These are phyloP conservation scores for Candida rishiriensis DNA, from an alignment of 805 yeast species.

Conservation along the genomic window DNA sequence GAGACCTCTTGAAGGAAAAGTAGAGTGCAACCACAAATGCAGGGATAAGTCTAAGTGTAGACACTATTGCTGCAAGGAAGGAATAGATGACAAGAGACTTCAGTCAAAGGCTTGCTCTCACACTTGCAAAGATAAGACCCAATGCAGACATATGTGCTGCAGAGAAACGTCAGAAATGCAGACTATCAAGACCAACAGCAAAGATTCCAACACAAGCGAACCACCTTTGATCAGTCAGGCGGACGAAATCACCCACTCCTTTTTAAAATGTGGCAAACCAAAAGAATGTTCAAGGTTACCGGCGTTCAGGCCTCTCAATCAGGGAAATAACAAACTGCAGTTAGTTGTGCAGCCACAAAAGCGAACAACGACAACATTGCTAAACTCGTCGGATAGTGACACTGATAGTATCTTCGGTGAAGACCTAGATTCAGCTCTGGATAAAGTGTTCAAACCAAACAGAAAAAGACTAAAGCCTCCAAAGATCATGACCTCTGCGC, in stretches of 20 bases:
- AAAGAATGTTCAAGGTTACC: background rate
- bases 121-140: constrained; percentile 34
- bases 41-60: constrained; percentile 37
- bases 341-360: too few relatives aligned
- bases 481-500: background rate
- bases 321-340: background rate
- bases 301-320: constrained; percentile 1
- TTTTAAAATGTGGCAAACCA: background rate
- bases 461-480: constrained; percentile 1
- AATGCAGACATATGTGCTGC: constrained; percentile 36
- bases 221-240: too few relatives aligned
- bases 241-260: too few relatives aligned
- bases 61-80: constrained; percentile 46
- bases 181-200: background rate
- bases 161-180: constrained; percentile 10
- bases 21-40: constrained; percentile 39
- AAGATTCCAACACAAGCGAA: background rate
- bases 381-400: background rate
- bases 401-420: background rate
- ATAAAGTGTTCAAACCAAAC: background rate
- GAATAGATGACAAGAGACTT: constrained; percentile 17
- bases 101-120: constrained; percentile 32
- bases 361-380: background rate
- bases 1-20: constrained; percentile 22
- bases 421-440: background rate